Conservation (phyloP, 1,284 basidiomycete genomes). For the Apiotrichum gamsii region DNA sequence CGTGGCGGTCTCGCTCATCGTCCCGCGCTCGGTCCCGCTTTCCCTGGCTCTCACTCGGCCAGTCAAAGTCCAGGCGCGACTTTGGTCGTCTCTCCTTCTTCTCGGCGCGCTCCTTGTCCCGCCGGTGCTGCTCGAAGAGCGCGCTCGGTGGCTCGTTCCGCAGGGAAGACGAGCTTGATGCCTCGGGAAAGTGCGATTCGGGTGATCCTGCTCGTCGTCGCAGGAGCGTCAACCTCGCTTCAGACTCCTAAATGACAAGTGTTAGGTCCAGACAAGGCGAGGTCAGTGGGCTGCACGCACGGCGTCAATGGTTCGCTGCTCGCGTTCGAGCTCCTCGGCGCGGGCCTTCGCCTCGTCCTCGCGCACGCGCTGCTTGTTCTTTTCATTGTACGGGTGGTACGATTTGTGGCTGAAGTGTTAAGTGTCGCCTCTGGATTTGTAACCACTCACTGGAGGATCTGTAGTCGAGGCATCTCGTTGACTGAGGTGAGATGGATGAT, state of each 20-base stretch:
- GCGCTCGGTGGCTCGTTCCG: constrained; percentile 8
- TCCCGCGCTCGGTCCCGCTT: constrained; percentile 9
- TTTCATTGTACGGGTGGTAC: constrained; percentile 48
- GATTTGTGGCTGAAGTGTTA: constrained; percentile 47
- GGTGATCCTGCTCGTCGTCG: constrained; percentile 36
- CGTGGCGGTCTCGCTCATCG: constrained; percentile 1
- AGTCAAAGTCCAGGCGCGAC: constrained; percentile 41
- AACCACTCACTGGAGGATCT: constrained; percentile 43
- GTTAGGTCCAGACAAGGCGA: not conserved
- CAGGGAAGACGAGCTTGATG: constrained; percentile 5
- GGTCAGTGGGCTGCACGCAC: constrained; percentile 25
- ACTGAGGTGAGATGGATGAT: not conserved
- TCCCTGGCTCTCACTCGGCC: constrained; percentile 30
- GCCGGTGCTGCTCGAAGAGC: constrained; percentile 32
- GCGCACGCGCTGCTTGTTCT: constrained; percentile 48
- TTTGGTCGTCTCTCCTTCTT: constrained; percentile 20
- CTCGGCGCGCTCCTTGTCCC: constrained; percentile 27
- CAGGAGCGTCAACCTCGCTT: constrained; percentile 33
- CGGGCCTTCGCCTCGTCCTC: constrained; percentile 46
- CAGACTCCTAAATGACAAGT: constrained; percentile 29
- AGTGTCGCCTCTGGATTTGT: too few species aligned
- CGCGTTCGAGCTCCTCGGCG: constrained; percentile 33
- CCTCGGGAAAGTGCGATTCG: not conserved
- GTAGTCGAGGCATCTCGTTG: constrained; percentile 39
- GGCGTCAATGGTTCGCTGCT: constrained; percentile 36